Conservation (phyloP, 1,139 yeast species). For the Zygoascus sp. region DNA sequence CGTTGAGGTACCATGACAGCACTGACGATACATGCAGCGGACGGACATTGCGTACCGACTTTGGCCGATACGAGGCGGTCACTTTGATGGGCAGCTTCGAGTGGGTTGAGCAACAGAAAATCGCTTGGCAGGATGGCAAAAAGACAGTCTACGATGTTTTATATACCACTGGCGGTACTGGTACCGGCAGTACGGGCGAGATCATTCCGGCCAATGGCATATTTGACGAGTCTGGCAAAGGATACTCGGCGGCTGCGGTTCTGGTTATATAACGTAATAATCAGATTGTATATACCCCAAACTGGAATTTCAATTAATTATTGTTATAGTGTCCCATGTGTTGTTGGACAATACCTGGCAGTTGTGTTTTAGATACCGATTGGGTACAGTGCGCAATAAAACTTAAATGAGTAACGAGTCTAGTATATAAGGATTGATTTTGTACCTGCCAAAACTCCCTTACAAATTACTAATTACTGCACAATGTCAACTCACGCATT, state of each 20-base stretch:
- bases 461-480: not conserved
- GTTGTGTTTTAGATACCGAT: not conserved
- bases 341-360: not conserved
- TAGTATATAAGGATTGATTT: not conserved
- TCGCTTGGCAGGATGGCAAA: not conserved
- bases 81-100: not conserved
- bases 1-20: slow-evolving; percentile 1
- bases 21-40: no score
- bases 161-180: not conserved
- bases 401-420: not conserved
- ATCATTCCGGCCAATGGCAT: slow-evolving; percentile 1
- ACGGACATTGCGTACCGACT: not conserved
- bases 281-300: not conserved
- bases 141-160: not conserved
- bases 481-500: slow-evolving; percentile 13
- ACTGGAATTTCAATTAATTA: no score
- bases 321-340: no score
- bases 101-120: not conserved
- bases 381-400: not conserved
- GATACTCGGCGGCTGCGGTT: not conserved
- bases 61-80: not conserved
- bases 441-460: not conserved
- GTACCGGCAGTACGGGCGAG: not conserved
- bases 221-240: not conserved
- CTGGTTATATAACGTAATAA: not conserved